Percentiles rank a stretch among this genome's conserved stretches.
phyloP scores from a whole-genome alignment of 1,284 basidiomycete genomes.

The Puccinia brachypodii region DNA sequence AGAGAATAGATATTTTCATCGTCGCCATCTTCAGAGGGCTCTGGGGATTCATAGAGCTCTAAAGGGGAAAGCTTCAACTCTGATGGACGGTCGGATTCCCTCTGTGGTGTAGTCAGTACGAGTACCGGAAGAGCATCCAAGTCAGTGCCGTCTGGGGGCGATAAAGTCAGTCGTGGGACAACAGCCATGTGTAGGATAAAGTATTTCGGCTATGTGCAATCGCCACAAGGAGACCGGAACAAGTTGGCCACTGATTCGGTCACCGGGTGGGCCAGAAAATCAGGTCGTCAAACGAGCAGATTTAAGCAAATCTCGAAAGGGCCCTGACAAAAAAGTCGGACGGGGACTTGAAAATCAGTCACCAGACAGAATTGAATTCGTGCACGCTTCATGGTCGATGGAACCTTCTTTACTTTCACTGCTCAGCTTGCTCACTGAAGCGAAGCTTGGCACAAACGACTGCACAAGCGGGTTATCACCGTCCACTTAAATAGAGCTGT shows the following conservation, averaged over 20 bases:
- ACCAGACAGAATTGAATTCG: constrained; percentile 1
- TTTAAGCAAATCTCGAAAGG: not conserved
- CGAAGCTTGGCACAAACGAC: not conserved
- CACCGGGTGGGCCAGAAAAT: not conserved
- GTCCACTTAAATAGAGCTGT: no score
- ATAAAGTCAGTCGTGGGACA: not conserved
- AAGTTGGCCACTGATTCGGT: not conserved
- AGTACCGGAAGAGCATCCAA: not conserved
- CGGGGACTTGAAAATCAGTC: not conserved
- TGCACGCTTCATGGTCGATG: not conserved
- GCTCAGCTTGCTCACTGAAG: not conserved
- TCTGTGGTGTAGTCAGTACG: not conserved
- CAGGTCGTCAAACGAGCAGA: not conserved
- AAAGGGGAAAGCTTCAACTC: not conserved
- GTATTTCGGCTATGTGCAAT: not conserved
- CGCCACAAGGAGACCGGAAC: not conserved
- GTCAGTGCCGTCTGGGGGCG: not conserved
- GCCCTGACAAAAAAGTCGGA: not conserved
- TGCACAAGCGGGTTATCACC: not conserved
- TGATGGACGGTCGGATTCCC: not conserved
- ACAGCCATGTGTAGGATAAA: constrained; percentile 2
- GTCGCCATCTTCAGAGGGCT: not conserved
- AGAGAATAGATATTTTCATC: constrained; percentile 14
- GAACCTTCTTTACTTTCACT: not conserved
- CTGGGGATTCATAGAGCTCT: not conserved